These are phyloP conservation scores for Pythium plurisporium DNA, from an alignment of 352 stramenopile species.

Conservation along the genomic window DNA sequence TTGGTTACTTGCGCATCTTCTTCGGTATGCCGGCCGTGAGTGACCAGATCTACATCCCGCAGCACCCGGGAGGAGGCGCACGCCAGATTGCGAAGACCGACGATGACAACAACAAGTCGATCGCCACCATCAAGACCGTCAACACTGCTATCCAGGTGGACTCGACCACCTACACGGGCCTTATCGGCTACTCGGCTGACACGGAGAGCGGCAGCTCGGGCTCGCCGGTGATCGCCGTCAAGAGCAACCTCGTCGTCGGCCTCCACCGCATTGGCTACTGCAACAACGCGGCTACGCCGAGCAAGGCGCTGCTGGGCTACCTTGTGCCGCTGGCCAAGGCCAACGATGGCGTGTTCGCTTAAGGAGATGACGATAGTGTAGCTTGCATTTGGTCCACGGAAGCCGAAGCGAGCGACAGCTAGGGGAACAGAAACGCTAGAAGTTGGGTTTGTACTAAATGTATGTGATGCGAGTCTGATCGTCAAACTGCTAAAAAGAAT, in stretches of 20 bases:
- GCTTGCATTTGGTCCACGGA: not conserved
- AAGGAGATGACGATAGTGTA: not conserved
- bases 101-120: slow-evolving; percentile 30
- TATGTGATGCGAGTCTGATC: not conserved
- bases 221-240: slow-evolving; percentile 25
- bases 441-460: slow-evolving; percentile 3
- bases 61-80: slow-evolving; percentile 55
- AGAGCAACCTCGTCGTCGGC: slow-evolving; percentile 27
- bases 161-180: slow-evolving; percentile 18
- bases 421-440: not conserved
- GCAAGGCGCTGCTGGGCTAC: slow-evolving; percentile 19
- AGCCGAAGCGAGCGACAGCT: not conserved
- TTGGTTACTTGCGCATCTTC: slow-evolving; percentile 61
- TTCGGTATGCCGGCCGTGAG: slow-evolving; percentile 34
- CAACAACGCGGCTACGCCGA: slow-evolving; percentile 35
- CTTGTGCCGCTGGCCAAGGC: slow-evolving; percentile 18
- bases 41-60: slow-evolving; percentile 70
- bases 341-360: slow-evolving; percentile 22
- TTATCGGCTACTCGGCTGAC: slow-evolving; percentile 33
- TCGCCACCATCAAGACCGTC: slow-evolving; percentile 32
- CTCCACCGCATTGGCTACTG: slow-evolving; percentile 38
- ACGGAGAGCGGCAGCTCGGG: slow-evolving; percentile 33
- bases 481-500: not conserved
- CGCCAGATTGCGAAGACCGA: slow-evolving; percentile 59
- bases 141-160: slow-evolving; percentile 33